Base-by-base conservation (phyloP, 257 asterid genomes). In the Scutellaria baicalensis region DNA sequence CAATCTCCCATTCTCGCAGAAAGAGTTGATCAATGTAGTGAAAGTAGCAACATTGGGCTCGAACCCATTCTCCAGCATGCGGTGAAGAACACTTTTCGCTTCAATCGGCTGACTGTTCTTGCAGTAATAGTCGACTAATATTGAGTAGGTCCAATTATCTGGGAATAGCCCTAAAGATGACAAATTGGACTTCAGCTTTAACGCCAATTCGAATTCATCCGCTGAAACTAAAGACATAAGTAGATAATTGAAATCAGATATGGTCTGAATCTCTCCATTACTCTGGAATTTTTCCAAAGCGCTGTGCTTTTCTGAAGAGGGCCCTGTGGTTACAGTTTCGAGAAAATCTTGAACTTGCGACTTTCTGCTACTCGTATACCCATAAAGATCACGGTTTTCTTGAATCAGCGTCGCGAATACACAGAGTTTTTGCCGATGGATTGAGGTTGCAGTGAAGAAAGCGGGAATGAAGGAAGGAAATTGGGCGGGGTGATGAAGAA, bases 31-130 rank as follows among this genome's bases (percentile, higher is more conserved):
- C 69, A 87, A 21, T 38, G 91, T 69, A 23, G 96, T 87, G 84
- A 89, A 82, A 31, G 84, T 85, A 5, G 86, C 89, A 1, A 82
- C 84, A 73, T 81, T 66, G 23, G 96, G 95, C 31, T 60, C 77
- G 71, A 85, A 74, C 47, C 88, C 95, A 3, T 45, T 65, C 47
- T 77, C 83, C 73, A 85, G 13, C 89, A 85, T 84, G 47, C 56
- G 67, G 40, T 67, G 69, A 42, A 85, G 66, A 61, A 79, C 75
- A 38, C 13, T 74, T 68, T 74, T 82, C 9, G 90, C 93, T 54
- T 72, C 80, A 5, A 11, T 38, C 0, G 92, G 82, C 14, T 80
- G 86, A 38, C 83, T 64, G 54, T 43, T 77, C 77, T 77, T 79
- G 87, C 95, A 87, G 83, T 82, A 63, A 48, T 71, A 80, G 79